These are phyloP conservation scores for Cyberlindnera nakhonratchasimensis DNA, from an alignment of 805 yeast genomes.

Conservation along the genomic window DNA sequence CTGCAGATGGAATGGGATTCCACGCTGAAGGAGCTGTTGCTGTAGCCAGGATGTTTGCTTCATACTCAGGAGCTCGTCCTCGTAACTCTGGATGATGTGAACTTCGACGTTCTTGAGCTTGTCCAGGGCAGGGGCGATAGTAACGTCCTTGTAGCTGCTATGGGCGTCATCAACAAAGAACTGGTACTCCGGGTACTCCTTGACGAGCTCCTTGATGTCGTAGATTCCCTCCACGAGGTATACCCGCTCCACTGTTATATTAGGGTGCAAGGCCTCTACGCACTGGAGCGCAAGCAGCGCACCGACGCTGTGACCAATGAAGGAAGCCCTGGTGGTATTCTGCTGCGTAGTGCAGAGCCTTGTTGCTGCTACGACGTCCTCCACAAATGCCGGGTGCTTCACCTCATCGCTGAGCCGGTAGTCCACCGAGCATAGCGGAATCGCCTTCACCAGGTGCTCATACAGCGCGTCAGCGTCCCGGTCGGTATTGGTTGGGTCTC, in stretches of 20 bases:
- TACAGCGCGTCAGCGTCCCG: conserved; percentile 45
- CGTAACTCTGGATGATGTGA: conserved; percentile 53
- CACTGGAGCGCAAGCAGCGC: conserved; percentile 42
- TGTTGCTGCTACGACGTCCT: conserved; percentile 48
- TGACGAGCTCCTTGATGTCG: conserved; percentile 45
- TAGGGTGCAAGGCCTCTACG: conserved; percentile 1
- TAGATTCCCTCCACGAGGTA: conserved; percentile 70
- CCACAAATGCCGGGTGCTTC: conserved; percentile 57
- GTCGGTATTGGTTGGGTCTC: conserved; percentile 60
- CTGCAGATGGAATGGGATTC: conserved; percentile 21
- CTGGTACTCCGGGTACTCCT: conserved; percentile 59
- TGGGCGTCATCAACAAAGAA: conserved; percentile 62
- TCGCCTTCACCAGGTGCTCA: conserved; percentile 16
- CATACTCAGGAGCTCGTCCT: conserved; percentile 61
- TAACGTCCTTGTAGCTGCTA: conserved; percentile 25
- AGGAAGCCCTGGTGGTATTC: conserved; percentile 22
- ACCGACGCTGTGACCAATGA: conserved; percentile 82
- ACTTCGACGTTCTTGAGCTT: conserved; percentile 19
- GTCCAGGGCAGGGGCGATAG: background rate
- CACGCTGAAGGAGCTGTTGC: conserved; percentile 30
- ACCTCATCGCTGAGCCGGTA: conserved; percentile 65
- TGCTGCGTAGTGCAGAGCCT: conserved; percentile 9
- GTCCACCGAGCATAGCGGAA: conserved; percentile 40
- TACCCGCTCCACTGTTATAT: conserved; percentile 21
- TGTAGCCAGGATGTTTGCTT: conserved; percentile 45